Conservation (phyloP, 2,329 filamentous ascomycete genomes). For the Bertia moriformis region DNA sequence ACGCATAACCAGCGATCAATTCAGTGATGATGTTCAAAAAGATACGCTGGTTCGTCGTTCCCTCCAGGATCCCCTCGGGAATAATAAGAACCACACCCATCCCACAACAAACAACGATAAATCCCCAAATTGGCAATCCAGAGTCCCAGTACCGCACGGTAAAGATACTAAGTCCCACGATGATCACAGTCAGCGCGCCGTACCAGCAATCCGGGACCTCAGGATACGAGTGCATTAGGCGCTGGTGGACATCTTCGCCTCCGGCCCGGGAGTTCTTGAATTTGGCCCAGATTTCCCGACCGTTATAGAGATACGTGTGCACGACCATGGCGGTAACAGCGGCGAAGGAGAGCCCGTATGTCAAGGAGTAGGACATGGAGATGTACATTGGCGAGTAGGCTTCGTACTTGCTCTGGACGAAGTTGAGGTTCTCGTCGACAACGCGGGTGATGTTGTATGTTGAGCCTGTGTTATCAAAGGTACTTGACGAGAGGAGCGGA, state of each 20-base stretch:
- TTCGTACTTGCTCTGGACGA: constrained; percentile 13
- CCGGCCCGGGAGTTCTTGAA: constrained; percentile 13
- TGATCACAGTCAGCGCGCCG: constrained; percentile 12
- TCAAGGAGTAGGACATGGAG: constrained; percentile 16
- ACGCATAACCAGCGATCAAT: constrained; percentile 15
- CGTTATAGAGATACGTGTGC: constrained; percentile 17
- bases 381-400: constrained; percentile 20
- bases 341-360: constrained; percentile 19
- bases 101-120: constrained; percentile 11
- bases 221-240: constrained; percentile 18
- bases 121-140: constrained; percentile 13
- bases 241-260: constrained; percentile 19
- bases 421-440: constrained; percentile 11
- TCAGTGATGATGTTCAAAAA: constrained; percentile 17
- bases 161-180: constrained; percentile 17
- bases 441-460: constrained; percentile 14
- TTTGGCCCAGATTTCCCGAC: constrained; percentile 15
- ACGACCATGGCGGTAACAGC: constrained; percentile 16
- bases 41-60: constrained; percentile 12
- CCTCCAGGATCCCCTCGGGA: constrained; percentile 10
- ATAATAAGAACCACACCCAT: constrained; percentile 10
- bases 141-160: constrained; percentile 10
- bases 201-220: constrained; percentile 26
- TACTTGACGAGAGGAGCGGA: constrained; percentile 12
- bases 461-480: constrained; percentile 15